Evolutionary conservation across 108 stramenopile species (phyloP).

Genomic region (Schizochytrium sp.): DNA sequence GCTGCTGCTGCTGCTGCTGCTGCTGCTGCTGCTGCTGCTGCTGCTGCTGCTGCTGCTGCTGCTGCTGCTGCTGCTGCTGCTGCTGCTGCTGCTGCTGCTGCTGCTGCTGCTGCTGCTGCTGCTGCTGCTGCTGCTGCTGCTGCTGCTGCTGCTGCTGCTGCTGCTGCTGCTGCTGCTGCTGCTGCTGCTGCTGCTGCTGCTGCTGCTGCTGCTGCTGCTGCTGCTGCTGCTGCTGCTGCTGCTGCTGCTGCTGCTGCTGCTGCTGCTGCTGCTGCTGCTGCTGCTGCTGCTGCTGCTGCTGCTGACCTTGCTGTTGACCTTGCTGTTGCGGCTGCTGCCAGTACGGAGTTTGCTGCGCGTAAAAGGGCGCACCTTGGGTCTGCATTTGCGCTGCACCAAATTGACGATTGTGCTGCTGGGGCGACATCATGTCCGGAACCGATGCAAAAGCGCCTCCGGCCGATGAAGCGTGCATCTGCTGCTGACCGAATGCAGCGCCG

Average conservation of each 20-base stretch:
- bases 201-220: no score
- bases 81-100: background rate
- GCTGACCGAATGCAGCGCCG: background rate
- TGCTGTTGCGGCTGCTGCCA: background rate
- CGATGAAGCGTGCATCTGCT: background rate
- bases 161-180: background rate
- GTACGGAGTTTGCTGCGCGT: background rate
- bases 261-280: conserved; percentile 2
- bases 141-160: background rate
- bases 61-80: background rate
- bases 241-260: background rate
- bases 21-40: background rate
- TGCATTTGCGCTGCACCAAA: background rate
- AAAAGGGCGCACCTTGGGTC: no score
- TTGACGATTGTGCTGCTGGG: background rate
- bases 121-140: background rate
- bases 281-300: background rate
- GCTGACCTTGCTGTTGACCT: background rate
- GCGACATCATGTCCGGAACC: background rate
- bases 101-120: background rate
- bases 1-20: background rate
- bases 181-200: no score
- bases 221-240: background rate
- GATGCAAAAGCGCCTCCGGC: background rate
- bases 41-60: background rate